Evolutionary conservation across 139 green algal species (phyloP).

Genomic region (Chlorella sp.): DNA sequence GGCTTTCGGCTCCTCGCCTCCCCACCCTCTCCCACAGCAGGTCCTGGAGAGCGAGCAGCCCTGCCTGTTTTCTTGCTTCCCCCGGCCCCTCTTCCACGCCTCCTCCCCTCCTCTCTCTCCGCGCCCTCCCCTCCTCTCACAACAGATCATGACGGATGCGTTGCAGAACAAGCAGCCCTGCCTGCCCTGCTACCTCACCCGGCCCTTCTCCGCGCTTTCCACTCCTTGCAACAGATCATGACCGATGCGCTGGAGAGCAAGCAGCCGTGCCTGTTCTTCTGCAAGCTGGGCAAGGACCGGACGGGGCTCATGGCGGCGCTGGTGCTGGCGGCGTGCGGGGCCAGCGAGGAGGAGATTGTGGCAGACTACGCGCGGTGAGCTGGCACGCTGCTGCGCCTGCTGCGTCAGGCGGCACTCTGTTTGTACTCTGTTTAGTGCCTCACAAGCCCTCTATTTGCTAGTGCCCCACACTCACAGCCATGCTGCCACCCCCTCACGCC

Average conservation of each 20-base stretch:
- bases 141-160: no score
- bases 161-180: no score
- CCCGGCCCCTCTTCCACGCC: neutral
- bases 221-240: slow-evolving; percentile 39
- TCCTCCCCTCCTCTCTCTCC: neutral
- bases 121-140: no score
- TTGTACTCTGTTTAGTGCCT: neutral
- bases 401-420: neutral
- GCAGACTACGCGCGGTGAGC: slow-evolving; percentile 57
- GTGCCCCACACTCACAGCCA: no score
- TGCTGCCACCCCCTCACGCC: no score
- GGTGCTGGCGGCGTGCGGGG: slow-evolving; percentile 64
- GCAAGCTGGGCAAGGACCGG: slow-evolving; percentile 79
- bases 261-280: slow-evolving; percentile 75
- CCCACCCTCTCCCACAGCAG: no score
- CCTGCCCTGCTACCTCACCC: no score
- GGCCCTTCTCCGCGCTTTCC: no score
- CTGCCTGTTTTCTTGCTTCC: neutral
- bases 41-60: no score
- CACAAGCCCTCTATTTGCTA: no score
- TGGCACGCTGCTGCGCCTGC: neutral
- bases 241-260: slow-evolving; percentile 33
- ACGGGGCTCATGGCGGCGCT: slow-evolving; percentile 74
- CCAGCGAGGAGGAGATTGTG: slow-evolving; percentile 60
- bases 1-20: no score